Evolutionary conservation across 78 protist species (phyloP).

Genomic region (Bigelowiella natans): DNA sequence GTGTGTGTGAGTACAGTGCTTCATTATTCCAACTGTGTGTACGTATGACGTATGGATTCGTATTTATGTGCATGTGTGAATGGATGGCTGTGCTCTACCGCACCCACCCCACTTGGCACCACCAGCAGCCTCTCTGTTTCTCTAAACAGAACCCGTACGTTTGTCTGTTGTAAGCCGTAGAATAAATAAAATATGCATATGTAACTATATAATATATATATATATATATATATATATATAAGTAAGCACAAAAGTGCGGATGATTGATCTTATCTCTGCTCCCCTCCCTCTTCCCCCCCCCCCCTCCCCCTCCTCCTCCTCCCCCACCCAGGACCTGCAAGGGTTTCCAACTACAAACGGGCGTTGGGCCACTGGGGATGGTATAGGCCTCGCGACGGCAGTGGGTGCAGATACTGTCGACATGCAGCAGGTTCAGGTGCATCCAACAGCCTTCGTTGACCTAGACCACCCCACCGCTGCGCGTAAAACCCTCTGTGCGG

Average conservation of each 20-base stretch:
- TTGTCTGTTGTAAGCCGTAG: too few relatives aligned
- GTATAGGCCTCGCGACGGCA: constrained; percentile 33
- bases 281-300: not conserved
- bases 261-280: too few relatives aligned
- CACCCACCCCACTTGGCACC: too few relatives aligned
- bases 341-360: constrained; percentile 72
- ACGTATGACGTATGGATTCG: too few relatives aligned
- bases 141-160: too few relatives aligned
- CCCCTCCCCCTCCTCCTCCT: not conserved
- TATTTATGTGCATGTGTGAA: too few relatives aligned
- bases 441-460: constrained; percentile 73
- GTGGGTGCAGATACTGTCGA: constrained; percentile 37
- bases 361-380: constrained; percentile 52
- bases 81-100: too few relatives aligned
- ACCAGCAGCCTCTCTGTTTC: too few relatives aligned
- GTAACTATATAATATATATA: not conserved
- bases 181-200: not conserved
- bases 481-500: constrained; percentile 56
- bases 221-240: not conserved
- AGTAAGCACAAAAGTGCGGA: too few relatives aligned
- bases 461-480: constrained; percentile 38
- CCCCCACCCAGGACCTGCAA: not conserved
- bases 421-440: constrained; percentile 57
- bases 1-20: too few relatives aligned
- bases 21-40: too few relatives aligned